Base-by-base conservation (phyloP, 2,329 filamentous ascomycete genomes). In the Dothidotthia symphoricarpi region DNA sequence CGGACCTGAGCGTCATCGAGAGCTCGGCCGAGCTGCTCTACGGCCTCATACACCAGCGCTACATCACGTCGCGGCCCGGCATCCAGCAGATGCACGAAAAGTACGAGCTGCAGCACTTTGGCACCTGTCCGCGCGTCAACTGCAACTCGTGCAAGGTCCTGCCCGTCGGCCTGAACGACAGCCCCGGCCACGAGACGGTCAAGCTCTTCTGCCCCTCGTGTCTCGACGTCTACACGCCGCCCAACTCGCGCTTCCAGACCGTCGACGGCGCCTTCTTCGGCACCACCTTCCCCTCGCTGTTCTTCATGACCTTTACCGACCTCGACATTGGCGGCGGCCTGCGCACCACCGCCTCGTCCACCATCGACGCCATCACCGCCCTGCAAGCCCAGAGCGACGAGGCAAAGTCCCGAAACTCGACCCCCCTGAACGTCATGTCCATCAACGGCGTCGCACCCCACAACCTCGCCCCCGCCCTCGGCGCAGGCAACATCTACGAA, bases 61-160 rank as follows among this genome's bases (percentile, higher is more conserved):
- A 96, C 70, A 97, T 98, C 71, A 97, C 90, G 61, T 96, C 90
- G 16, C 81, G 93, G 42, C 88, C 88, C 2, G 93, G 93, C 35
- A 97, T 98, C 59, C 91, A 97, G 70, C 90, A 96, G 67, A 98
- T 98, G 93, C 88, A 90, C 47, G 93, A 98, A 69, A 98, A 98
- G 69, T 98, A 97, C 74, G 91, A 97, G 69, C 78, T 95, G 32
- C 86, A 90, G 45, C 91, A 98, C 72, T 98, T 98, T 63, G 93
- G 93, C 36, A 83, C 85, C 54, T 98, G 93, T 67, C 93, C 93
- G n/a, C 82, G 93, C 43, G 94, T 91, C 42, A 83, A 91, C 69
- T 98, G 93, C 76, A 86, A 89, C 57, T 85, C 86, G 43, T 86
- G 88, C 49, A 85, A 91, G 59, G 93, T 95, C 11, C 78, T 98